A percentile compares a stretch with the other conserved stretches of the same genome.
Conservation (phyloP, 305 asterid species). For the Coffea humblotiana region DNA sequence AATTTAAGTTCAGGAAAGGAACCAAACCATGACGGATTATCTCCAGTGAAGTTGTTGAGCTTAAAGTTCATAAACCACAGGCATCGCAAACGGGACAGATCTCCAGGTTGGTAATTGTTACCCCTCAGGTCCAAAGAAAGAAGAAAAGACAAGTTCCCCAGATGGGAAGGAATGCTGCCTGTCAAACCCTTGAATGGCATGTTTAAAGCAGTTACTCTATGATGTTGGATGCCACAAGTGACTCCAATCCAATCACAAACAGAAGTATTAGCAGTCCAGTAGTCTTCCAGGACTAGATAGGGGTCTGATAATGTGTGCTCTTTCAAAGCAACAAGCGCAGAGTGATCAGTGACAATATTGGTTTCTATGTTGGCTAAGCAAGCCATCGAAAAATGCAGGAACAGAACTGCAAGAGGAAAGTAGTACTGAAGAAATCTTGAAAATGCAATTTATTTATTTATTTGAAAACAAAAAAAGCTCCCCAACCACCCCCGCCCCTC, state of each 20-base stretch:
- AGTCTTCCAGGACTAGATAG: not conserved
- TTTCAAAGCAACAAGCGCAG: conserved; percentile 9
- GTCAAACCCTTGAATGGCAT: conserved; percentile 5
- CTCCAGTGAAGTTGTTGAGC: conserved; percentile 22
- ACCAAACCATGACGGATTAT: conserved; percentile 28
- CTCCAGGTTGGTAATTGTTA: conserved; percentile 5
- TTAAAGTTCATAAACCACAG: conserved; percentile 5
- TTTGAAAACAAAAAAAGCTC: no score
- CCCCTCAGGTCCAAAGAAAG: conserved; percentile 6
- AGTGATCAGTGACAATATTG: not conserved
- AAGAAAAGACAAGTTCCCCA: conserved; percentile 22
- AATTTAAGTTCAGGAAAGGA: conserved; percentile 13
- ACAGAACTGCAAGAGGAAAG: not conserved
- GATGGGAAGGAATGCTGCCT: conserved; percentile 5
- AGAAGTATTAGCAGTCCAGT: not conserved
- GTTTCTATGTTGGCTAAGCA: not conserved
- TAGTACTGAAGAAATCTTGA: not conserved
- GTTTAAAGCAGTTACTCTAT: conserved; percentile 8
- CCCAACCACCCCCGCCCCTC: no score
- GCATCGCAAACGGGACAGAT: not conserved
- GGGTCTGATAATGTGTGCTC: not conserved
- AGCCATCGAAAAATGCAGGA: not conserved
- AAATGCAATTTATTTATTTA: no score
- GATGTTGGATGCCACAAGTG: conserved; percentile 2
- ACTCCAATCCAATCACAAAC: conserved; percentile 20